phyloP scores from a whole-genome alignment of 306 rosid genomes.

The Herpetospermum pedunculosum region DNA sequence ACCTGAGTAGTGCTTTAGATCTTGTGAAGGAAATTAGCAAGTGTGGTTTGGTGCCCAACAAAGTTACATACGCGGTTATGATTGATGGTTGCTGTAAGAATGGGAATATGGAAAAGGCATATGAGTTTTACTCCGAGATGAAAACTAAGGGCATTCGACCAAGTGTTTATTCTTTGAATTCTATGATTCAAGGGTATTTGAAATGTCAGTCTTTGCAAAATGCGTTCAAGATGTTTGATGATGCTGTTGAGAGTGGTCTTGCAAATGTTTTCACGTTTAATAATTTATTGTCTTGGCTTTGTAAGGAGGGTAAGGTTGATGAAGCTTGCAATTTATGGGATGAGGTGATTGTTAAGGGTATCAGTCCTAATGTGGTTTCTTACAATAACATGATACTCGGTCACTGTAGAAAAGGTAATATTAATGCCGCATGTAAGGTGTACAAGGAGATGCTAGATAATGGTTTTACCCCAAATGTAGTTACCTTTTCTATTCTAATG shows the following conservation, averaged over 20 bases:
- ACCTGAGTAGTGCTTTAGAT: constrained; percentile 39
- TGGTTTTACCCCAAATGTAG: constrained; percentile 48
- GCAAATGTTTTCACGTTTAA: constrained; percentile 37
- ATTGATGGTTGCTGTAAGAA: constrained; percentile 41
- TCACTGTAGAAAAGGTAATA: constrained; percentile 38
- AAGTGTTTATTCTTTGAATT: constrained; percentile 27
- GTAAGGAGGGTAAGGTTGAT: constrained; percentile 34
- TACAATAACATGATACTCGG: constrained; percentile 57
- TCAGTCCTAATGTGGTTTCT: constrained; percentile 39
- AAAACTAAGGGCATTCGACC: constrained; percentile 35
- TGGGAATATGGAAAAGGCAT: constrained; percentile 47
- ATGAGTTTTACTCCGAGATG: constrained; percentile 53
- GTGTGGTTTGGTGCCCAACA: constrained; percentile 36
- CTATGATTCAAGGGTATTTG: constrained; percentile 34
- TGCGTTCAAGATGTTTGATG: constrained; percentile 46
- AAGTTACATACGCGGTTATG: constrained; percentile 37
- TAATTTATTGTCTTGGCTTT: constrained; percentile 37
- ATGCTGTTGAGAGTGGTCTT: constrained; percentile 45
- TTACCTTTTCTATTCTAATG: constrained; percentile 42
- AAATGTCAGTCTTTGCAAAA: constrained; percentile 27
- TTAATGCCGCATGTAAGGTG: constrained; percentile 36
- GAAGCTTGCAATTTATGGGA: constrained; percentile 51
- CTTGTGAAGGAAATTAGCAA: constrained; percentile 29
- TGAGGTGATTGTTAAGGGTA: constrained; percentile 40
- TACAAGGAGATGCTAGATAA: constrained; percentile 33